Evolutionary conservation across 495 filamentous ascomycete genomes (phyloP).

Genomic region (Sporormia fimetaria): DNA sequence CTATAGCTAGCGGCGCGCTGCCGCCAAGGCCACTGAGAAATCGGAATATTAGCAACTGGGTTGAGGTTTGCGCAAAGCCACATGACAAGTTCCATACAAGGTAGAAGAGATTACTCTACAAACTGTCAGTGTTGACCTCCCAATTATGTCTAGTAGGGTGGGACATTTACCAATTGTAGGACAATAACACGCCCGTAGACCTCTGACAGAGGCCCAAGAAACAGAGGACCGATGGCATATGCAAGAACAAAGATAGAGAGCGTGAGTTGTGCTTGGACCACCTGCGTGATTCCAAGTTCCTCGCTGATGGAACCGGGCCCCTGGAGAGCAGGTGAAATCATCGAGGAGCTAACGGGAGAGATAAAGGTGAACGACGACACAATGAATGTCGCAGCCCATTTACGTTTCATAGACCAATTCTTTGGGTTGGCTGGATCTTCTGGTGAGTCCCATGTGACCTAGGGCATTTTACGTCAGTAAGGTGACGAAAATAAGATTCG

Average conservation of each 20-base stretch:
- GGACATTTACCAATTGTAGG: slow-evolving; percentile 33
- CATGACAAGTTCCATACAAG: slow-evolving; percentile 33
- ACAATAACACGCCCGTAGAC: slow-evolving; percentile 33
- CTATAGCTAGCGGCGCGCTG: slow-evolving; percentile 33
- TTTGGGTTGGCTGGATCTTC: slow-evolving; percentile 36
- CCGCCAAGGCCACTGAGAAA: slow-evolving; percentile 35
- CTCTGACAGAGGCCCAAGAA: slow-evolving; percentile 34
- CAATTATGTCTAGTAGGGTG: too few species aligned
- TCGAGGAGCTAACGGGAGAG: slow-evolving; percentile 57
- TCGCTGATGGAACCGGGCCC: slow-evolving; percentile 37
- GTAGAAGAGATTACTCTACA: slow-evolving; percentile 34
- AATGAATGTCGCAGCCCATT: slow-evolving; percentile 52
- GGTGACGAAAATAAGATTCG: not conserved
- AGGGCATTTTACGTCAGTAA: not conserved
- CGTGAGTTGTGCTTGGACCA: slow-evolving; percentile 46
- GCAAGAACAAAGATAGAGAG: slow-evolving; percentile 67
- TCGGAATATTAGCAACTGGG: slow-evolving; percentile 34
- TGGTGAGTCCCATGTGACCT: slow-evolving; percentile 32
- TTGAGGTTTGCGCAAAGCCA: slow-evolving; percentile 31
- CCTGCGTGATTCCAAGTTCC: slow-evolving; percentile 50
- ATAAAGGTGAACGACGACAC: slow-evolving; percentile 51
- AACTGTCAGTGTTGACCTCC: too few species aligned
- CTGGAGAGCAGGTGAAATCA: slow-evolving; percentile 58
- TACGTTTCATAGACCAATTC: slow-evolving; percentile 38
- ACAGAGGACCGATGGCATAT: slow-evolving; percentile 49